phyloP scores from a whole-genome alignment of 805 yeast genomes.

The Blastobotrys americana region DNA sequence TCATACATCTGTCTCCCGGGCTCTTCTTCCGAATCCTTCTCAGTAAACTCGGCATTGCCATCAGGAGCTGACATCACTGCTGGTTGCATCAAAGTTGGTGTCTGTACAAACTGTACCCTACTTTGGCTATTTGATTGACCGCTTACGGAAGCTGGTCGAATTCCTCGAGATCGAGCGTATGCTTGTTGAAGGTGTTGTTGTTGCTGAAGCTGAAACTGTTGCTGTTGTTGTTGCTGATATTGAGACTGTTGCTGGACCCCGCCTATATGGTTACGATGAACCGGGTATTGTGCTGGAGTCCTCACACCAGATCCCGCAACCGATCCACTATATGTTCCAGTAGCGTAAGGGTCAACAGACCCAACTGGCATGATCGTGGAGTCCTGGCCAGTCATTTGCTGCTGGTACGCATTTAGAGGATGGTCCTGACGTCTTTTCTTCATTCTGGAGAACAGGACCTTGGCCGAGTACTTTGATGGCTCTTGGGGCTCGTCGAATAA shows the following conservation, averaged over 20 bases:
- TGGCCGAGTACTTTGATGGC: constrained; percentile 13
- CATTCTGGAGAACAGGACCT: constrained; percentile 8
- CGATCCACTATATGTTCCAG: background rate
- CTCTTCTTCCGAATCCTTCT: constrained; percentile 1
- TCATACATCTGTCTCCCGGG: constrained; percentile 4
- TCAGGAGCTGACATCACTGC: background rate
- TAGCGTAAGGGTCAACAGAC: background rate
- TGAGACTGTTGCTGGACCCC: too few species aligned
- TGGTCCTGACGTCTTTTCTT: constrained; percentile 4
- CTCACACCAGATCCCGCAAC: too few species aligned
- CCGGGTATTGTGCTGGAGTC: too few species aligned
- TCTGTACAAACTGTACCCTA: background rate
- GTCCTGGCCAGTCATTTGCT: constrained; percentile 1
- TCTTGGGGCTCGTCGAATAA: constrained; percentile 6
- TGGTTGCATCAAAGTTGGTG: background rate
- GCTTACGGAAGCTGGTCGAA: background rate
- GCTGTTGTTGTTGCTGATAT: background rate
- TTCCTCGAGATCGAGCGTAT: background rate
- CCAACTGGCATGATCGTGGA: too few species aligned
- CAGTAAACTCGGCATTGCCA: background rate
- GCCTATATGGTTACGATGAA: too few species aligned
- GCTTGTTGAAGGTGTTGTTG: background rate
- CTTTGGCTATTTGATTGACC: background rate
- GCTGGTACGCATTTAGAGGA: background rate
- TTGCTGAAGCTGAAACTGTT: background rate